Evolutionary conservation across 768 basidiomycete genomes (phyloP).

Genomic region (Collybia sordida): DNA sequence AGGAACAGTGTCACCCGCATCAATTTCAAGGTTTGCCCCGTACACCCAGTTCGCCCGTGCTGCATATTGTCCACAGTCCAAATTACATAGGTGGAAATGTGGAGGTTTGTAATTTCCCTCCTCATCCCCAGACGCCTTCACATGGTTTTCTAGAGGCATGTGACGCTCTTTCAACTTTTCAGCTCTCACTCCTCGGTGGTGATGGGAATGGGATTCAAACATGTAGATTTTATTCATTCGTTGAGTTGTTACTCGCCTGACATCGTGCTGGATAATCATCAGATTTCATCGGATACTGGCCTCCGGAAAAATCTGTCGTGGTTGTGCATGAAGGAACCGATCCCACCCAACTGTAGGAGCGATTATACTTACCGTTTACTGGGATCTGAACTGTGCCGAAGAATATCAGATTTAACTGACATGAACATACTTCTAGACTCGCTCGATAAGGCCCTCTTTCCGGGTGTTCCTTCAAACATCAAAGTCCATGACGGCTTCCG

Average conservation of each 20-base stretch:
- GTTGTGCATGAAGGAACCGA: slow-evolving; percentile 64
- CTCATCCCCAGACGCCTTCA: neutral
- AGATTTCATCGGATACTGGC: slow-evolving; percentile 61
- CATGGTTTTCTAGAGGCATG: slow-evolving; percentile 32
- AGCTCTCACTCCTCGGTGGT: slow-evolving; percentile 43
- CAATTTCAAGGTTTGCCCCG: slow-evolving; percentile 35
- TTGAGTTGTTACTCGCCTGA: neutral
- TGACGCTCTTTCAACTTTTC: slow-evolving; percentile 34
- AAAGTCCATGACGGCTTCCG: neutral
- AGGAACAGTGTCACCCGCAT: slow-evolving; percentile 42
- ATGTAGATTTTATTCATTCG: slow-evolving; percentile 29
- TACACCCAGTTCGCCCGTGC: slow-evolving; percentile 54
- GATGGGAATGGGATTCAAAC: slow-evolving; percentile 46
- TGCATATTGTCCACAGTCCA: slow-evolving; percentile 45
- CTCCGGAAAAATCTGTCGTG: slow-evolving; percentile 45
- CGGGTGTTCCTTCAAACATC: neutral
- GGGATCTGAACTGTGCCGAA: too few relatives aligned
- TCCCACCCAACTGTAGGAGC: slow-evolving; percentile 46
- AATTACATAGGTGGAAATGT: slow-evolving; percentile 39
- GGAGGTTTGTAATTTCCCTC: slow-evolving; percentile 30
- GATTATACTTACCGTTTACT: too few relatives aligned
- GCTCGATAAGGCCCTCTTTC: neutral
- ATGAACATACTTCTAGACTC: neutral
- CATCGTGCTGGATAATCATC: neutral
- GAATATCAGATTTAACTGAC: neutral